phyloP scores from a whole-genome alignment of 2,329 filamentous ascomycete genomes.

The Clonostachys chloroleuca region DNA sequence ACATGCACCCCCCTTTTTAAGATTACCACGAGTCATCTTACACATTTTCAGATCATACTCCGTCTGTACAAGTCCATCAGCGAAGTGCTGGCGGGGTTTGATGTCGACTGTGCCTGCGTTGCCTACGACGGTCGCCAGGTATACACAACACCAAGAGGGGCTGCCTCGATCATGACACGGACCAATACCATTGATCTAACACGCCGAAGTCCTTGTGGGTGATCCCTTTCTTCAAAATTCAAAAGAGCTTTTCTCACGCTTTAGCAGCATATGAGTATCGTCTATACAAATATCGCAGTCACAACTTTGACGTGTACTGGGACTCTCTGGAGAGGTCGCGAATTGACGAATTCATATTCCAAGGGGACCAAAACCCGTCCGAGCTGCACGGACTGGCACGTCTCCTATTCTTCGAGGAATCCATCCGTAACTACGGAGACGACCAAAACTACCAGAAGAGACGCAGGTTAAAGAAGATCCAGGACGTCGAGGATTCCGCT shows the following conservation, averaged over 20 bases:
- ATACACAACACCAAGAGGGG: conserved; percentile 63
- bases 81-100: conserved; percentile 83
- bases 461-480: background rate
- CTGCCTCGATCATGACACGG: conserved; percentile 72
- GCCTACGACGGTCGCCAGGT: conserved; percentile 77
- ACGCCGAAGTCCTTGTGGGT: conserved; percentile 59
- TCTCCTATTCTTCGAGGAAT: conserved; percentile 1
- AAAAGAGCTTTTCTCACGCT: background rate
- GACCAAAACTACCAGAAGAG: background rate
- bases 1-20: background rate
- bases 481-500: background rate
- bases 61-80: conserved; percentile 77
- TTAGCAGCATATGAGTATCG: conserved; percentile 65
- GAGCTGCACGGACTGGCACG: conserved; percentile 2
- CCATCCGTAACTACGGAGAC: background rate
- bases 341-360: conserved; percentile 40
- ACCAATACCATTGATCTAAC: conserved; percentile 69
- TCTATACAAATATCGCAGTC: conserved; percentile 71
- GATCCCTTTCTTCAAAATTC: background rate
- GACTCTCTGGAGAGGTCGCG: conserved; percentile 62
- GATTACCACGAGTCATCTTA: background rate
- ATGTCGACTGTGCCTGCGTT: conserved; percentile 79
- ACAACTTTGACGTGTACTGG: conserved; percentile 75
- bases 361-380: background rate
- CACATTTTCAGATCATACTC: conserved; percentile 58